These are phyloP conservation scores for Cordyceps militaris DNA, from an alignment of 2,329 filamentous ascomycete species.

Conservation along the genomic window DNA sequence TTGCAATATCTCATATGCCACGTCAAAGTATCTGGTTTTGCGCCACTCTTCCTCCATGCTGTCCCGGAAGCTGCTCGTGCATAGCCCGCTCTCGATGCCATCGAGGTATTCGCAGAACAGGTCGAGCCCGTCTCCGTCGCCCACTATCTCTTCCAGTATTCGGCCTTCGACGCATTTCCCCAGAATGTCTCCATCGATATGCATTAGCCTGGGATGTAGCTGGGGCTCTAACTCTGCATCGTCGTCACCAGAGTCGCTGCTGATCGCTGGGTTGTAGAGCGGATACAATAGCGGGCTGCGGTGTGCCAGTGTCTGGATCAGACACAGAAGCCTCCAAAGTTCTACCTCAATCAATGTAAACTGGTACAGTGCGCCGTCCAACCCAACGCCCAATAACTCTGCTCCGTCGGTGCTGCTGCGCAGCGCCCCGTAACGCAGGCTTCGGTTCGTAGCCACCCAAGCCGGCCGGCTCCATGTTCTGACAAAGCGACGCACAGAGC, in stretches of 20 bases:
- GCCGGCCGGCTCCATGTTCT: constrained; percentile 44
- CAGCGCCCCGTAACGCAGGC: constrained; percentile 35
- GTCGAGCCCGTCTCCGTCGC: constrained; percentile 24
- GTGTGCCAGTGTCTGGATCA: constrained; percentile 63
- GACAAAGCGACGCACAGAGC: constrained; percentile 50
- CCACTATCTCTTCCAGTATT: constrained; percentile 37
- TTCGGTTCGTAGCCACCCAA: constrained; percentile 35
- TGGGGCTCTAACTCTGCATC: constrained; percentile 30
- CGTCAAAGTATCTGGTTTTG: constrained; percentile 33
- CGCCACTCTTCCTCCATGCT: constrained; percentile 18
- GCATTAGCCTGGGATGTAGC: constrained; percentile 42
- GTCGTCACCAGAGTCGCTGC: constrained; percentile 17
- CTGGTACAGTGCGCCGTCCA: constrained; percentile 63
- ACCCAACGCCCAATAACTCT: constrained; percentile 56
- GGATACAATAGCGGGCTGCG: constrained; percentile 42
- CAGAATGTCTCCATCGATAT: constrained; percentile 62
- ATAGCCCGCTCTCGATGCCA: constrained; percentile 38
- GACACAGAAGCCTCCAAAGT: constrained; percentile 61
- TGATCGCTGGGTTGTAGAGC: constrained; percentile 26
- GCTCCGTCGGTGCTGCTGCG: constrained; percentile 36
- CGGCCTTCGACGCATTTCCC: constrained; percentile 43
- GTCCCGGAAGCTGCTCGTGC: constrained; percentile 29
- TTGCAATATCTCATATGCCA: constrained; percentile 48
- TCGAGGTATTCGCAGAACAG: constrained; percentile 44
- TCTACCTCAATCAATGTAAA: constrained; percentile 58